Conservation (phyloP, 805 yeast genomes). For the Starmerella scarabaei region DNA sequence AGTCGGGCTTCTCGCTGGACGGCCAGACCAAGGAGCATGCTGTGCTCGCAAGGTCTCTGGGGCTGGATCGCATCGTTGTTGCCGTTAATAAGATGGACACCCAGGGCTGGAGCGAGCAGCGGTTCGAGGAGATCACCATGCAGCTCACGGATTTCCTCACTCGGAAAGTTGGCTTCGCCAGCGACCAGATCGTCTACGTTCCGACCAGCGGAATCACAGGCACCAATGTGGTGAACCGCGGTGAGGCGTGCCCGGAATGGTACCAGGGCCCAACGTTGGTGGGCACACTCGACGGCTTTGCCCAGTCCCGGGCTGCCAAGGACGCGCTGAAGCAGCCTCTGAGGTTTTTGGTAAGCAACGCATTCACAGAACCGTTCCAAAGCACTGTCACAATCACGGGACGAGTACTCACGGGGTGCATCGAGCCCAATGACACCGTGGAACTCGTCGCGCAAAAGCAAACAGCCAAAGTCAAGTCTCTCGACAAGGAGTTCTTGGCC, state of each 20-base stretch:
- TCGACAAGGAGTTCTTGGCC: slow-evolving; percentile 31
- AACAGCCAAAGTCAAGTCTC: slow-evolving; percentile 13
- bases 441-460: slow-evolving; percentile 27
- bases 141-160: slow-evolving; percentile 41
- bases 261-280: slow-evolving; percentile 35
- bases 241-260: slow-evolving; percentile 29
- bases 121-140: slow-evolving; percentile 40
- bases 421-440: slow-evolving; percentile 57
- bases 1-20: slow-evolving; percentile 48
- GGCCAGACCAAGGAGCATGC: slow-evolving; percentile 78
- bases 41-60: slow-evolving; percentile 50
- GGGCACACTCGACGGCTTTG: slow-evolving; percentile 25
- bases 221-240: slow-evolving; percentile 43
- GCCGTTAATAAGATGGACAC: slow-evolving; percentile 63
- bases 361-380: slow-evolving; percentile 37
- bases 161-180: slow-evolving; percentile 38
- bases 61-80: slow-evolving; percentile 47
- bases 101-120: slow-evolving; percentile 40
- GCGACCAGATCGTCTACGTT: slow-evolving; percentile 35
- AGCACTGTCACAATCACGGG: slow-evolving; percentile 47
- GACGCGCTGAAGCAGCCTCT: slow-evolving; percentile 27
- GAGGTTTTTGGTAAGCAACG: slow-evolving; percentile 51
- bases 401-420: slow-evolving; percentile 50
- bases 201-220: slow-evolving; percentile 65
- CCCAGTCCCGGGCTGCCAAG: slow-evolving; percentile 15